Evolutionary conservation across 164 flowering plant genomes (phyloP).

Genomic region (Stephania yunnanensis): DNA sequence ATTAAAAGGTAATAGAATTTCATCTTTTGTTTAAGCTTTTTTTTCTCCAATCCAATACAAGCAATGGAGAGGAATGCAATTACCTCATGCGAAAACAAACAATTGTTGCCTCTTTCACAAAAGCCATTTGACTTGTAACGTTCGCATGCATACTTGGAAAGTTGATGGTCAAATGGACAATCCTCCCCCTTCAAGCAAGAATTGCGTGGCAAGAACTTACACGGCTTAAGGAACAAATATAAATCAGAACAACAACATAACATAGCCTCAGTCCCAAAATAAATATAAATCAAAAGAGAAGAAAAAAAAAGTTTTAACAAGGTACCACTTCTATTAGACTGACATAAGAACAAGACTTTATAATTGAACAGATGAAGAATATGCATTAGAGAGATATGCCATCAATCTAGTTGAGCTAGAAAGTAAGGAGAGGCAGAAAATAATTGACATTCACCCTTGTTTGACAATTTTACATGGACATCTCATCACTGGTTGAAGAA

Average conservation of each 20-base stretch:
- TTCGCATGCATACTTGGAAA: conserved; percentile 58
- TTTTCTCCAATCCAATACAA: background rate
- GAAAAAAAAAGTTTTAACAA: background rate
- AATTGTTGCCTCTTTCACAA: conserved; percentile 64
- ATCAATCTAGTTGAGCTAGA: no score
- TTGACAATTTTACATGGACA: background rate
- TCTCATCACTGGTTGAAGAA: background rate
- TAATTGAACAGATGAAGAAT: no score
- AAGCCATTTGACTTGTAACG: conserved; percentile 45
- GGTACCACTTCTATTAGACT: background rate
- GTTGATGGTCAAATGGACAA: no score
- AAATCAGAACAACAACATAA: no score
- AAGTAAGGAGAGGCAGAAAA: no score
- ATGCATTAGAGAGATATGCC: no score
- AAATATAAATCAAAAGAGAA: background rate
- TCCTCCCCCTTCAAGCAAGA: no score
- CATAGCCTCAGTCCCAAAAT: background rate
- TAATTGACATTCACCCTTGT: no score
- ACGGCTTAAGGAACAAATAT: no score
- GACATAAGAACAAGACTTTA: background rate
- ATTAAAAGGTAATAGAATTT: background rate
- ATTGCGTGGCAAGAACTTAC: no score
- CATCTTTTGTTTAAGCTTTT: background rate
- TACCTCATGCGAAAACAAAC: conserved; percentile 91
- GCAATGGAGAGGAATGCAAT: background rate